Evolutionary conservation across 73 alveolate species (phyloP).

Genomic region (Effrenium voratum): DNA sequence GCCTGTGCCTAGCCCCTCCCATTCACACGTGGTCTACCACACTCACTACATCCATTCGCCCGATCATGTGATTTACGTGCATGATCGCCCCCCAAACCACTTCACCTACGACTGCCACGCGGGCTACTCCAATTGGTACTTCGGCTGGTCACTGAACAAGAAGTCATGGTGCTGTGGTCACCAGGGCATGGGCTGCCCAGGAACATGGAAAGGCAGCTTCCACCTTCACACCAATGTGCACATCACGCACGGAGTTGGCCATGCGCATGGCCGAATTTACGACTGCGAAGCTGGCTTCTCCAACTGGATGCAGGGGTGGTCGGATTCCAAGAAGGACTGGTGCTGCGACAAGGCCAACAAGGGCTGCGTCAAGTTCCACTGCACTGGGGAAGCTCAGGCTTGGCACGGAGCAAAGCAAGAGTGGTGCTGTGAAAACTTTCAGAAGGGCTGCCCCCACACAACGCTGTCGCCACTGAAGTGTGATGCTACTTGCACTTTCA

Average conservation of each 20-base stretch:
- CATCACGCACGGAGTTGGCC: conserved; percentile 35
- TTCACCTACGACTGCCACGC: conserved; percentile 40
- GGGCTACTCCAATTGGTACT: conserved; percentile 69
- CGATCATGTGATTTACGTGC: background rate
- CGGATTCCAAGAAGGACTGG: conserved; percentile 81
- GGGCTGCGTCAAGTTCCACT: conserved; percentile 75
- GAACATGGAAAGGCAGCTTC: conserved; percentile 81
- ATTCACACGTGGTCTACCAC: conserved; percentile 46
- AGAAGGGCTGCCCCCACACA: conserved; percentile 79
- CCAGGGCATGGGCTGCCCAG: conserved; percentile 66
- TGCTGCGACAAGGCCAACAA: conserved; percentile 13
- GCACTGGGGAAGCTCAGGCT: conserved; percentile 19
- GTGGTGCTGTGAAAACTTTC: conserved; percentile 60
- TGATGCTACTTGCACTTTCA: conserved; percentile 35
- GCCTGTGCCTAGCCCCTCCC: conserved; percentile 34
- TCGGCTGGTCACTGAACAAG: conserved; percentile 74
- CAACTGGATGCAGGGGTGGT: conserved; percentile 74
- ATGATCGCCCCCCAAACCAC: background rate
- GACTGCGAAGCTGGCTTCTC: conserved; percentile 90
- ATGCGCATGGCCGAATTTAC: conserved; percentile 51
- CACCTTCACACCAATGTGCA: conserved; percentile 53
- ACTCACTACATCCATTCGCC: conserved; percentile 30
- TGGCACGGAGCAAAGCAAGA: conserved; percentile 15
- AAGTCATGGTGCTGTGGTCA: conserved; percentile 77
- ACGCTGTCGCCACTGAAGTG: conserved; percentile 72